Conservation (phyloP, 345 rosid species). For the Arabidopsis arenosa region DNA sequence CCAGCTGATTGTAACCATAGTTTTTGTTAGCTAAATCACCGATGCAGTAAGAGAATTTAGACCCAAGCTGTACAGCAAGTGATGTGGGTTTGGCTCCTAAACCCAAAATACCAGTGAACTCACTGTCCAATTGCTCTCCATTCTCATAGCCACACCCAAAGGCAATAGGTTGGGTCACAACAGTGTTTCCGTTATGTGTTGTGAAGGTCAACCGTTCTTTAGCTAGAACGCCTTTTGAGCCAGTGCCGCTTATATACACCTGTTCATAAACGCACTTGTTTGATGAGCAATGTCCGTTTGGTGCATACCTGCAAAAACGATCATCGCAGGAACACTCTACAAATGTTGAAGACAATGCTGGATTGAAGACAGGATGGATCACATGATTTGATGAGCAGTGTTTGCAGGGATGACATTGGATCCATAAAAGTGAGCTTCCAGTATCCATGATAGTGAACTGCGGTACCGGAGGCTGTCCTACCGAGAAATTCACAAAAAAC, state of each 20-base stretch:
- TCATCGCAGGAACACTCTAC: constrained; percentile 46
- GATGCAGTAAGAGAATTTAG: constrained; percentile 63
- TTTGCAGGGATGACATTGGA: constrained; percentile 58
- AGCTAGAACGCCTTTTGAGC: constrained; percentile 55
- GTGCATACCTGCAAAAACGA: constrained; percentile 37
- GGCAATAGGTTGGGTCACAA: constrained; percentile 37
- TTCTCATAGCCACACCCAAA: constrained; percentile 63
- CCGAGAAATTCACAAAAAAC: constrained; percentile 55
- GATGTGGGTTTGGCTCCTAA: constrained; percentile 54
- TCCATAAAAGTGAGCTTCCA: constrained; percentile 69
- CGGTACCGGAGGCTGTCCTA: constrained; percentile 65
- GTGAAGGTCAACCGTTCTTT: constrained; percentile 54
- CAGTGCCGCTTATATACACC: constrained; percentile 40
- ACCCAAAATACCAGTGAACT: constrained; percentile 55
- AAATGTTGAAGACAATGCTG: constrained; percentile 57
- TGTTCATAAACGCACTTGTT: constrained; percentile 50
- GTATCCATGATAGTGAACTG: constrained; percentile 63
- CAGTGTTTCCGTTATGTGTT: constrained; percentile 44
- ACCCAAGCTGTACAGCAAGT: constrained; percentile 52
- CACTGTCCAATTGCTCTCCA: constrained; percentile 41
- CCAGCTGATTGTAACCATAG: constrained; percentile 50
- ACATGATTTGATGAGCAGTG: constrained; percentile 38
- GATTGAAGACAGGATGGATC: constrained; percentile 45
- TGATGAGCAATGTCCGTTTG: constrained; percentile 29
- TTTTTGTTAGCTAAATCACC: constrained; percentile 51